Conservation (phyloP, 2,329 filamentous ascomycete species). For the Botrytis fragariae region DNA sequence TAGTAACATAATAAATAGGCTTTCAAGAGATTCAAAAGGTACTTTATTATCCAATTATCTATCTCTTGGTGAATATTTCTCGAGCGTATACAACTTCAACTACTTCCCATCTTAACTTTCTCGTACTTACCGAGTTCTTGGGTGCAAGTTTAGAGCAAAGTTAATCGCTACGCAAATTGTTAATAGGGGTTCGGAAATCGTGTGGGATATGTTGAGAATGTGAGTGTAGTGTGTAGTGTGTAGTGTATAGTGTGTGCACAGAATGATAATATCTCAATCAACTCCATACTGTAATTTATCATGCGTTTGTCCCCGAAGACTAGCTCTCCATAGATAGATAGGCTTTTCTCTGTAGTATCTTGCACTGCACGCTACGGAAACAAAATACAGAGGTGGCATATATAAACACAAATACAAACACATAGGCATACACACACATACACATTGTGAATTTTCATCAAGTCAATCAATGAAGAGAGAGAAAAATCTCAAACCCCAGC, state of each 20-base stretch:
- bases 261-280: not conserved
- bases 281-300: not conserved
- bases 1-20: accelerated
- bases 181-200: not conserved
- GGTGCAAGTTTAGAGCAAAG: too few relatives aligned
- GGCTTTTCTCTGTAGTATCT: not conserved
- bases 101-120: too few relatives aligned
- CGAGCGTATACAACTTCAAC: not conserved
- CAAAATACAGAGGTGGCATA: too few relatives aligned
- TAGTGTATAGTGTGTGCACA: not conserved
- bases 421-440: too few relatives aligned
- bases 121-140: too few relatives aligned
- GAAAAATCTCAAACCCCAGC: not conserved
- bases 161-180: not conserved
- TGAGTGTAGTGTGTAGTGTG: too few relatives aligned
- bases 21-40: not conserved
- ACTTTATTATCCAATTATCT: not conserved
- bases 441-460: not conserved
- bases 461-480: not conserved
- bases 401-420: too few relatives aligned
- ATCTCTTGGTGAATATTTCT: not conserved
- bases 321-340: not conserved
- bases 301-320: not conserved
- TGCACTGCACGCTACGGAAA: not conserved
- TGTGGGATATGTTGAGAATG: not conserved